phyloP scores from a whole-genome alignment of 306 rosid genomes.

The Dryas drummondii region DNA sequence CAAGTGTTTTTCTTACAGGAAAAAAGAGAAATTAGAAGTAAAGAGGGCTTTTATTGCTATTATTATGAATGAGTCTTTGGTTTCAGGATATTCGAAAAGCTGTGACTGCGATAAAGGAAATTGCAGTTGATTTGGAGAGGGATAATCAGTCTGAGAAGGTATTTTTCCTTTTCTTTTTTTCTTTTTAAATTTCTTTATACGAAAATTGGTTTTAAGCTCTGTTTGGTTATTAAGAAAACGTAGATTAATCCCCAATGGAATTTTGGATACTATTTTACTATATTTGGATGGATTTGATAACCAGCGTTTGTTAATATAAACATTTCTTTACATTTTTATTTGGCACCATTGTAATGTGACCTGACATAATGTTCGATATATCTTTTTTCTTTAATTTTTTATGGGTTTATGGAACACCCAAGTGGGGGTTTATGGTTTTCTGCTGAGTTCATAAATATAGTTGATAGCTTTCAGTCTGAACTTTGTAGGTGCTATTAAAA shows the following conservation, averaged over 20 bases:
- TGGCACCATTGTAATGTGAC: too few relatives aligned
- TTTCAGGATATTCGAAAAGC: slow-evolving; percentile 65
- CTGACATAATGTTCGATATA: background rate
- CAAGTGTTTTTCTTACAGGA: background rate
- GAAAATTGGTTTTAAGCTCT: slow-evolving; percentile 1
- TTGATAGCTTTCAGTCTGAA: background rate
- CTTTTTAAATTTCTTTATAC: background rate
- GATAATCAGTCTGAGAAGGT: slow-evolving; percentile 58
- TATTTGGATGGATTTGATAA: too few relatives aligned
- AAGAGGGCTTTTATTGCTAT: background rate
- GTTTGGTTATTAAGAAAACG: background rate
- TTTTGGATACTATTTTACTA: background rate
- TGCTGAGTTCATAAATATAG: background rate
- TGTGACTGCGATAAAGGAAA: slow-evolving; percentile 54
- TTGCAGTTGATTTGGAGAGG: slow-evolving; percentile 79
- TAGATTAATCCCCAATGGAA: background rate
- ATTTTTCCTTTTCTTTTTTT: slow-evolving; percentile 9
- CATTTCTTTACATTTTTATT: too few relatives aligned
- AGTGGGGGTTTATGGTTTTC: background rate
- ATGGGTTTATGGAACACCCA: background rate
- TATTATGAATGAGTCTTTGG: background rate
- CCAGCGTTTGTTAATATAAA: too few relatives aligned
- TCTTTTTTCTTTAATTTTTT: background rate
- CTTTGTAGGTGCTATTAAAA: background rate
- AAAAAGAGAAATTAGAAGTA: background rate